These are phyloP conservation scores for Panellus pusillus DNA, from an alignment of 768 basidiomycete species.

Conservation along the genomic window DNA sequence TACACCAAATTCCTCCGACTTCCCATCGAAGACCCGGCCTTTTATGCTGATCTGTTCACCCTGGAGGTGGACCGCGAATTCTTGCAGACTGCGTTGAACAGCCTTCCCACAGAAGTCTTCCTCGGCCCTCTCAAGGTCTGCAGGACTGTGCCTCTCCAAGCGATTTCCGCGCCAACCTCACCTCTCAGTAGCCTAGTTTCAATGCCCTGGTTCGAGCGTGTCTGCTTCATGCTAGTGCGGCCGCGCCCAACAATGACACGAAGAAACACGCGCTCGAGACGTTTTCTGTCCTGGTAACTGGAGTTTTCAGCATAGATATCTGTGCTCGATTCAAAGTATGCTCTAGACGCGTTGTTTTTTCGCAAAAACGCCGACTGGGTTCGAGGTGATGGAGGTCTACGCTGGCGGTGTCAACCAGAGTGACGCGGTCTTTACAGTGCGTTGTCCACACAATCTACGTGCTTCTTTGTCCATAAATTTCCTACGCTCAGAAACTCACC, in stretches of 20 bases:
- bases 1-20: conserved; percentile 54
- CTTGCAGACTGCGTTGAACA: conserved; percentile 30
- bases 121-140: conserved; percentile 19
- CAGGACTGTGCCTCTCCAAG: not conserved
- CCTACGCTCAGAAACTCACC: conserved; percentile 45
- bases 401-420: conserved; percentile 60
- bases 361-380: conserved; percentile 60
- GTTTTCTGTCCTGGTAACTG: conserved; percentile 40
- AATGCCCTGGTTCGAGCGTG: conserved; percentile 50
- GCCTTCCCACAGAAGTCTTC: conserved; percentile 12
- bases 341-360: conserved; percentile 40
- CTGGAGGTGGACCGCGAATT: conserved; percentile 52
- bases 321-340: not conserved
- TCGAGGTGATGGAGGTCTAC: conserved; percentile 72
- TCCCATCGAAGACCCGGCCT: conserved; percentile 43
- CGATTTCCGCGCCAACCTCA: not conserved
- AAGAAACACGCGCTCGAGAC: conserved; percentile 53
- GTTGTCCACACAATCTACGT: not conserved
- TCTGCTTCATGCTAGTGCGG: conserved; percentile 37
- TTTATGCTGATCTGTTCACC: conserved; percentile 54
- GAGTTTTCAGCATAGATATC: too few relatives aligned
- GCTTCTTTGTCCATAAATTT: not conserved
- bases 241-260: conserved; percentile 34
- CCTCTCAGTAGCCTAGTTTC: conserved; percentile 21
- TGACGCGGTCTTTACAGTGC: conserved; percentile 57